Evolutionary conservation across 345 rosid genomes (phyloP).

Genomic region (Eucalyptus virginea): DNA sequence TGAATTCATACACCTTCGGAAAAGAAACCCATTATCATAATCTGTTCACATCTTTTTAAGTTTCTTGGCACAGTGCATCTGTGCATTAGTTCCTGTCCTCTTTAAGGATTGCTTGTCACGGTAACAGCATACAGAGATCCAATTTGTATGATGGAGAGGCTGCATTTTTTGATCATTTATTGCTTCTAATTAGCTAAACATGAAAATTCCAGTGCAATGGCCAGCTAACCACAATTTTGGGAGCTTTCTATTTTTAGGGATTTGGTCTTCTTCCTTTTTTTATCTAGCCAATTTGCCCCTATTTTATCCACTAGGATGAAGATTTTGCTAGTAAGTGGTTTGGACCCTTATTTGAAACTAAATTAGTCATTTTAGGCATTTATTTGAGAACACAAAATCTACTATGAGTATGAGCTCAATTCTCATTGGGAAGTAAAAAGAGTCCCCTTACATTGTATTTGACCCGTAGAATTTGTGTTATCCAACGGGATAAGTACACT

Average conservation of each 20-base stretch:
- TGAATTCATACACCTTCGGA: neutral
- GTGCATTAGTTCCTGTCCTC: neutral
- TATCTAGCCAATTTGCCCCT: neutral
- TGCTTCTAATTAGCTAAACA: neutral
- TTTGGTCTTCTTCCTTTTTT: neutral
- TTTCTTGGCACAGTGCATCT: neutral
- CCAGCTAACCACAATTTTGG: neutral
- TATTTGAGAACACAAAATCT: neutral
- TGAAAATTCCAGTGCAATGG: neutral
- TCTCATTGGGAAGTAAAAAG: neutral
- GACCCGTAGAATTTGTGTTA: fast-evolving
- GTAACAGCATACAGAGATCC: neutral
- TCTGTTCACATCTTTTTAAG: neutral
- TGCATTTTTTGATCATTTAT: neutral
- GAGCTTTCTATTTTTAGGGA: neutral
- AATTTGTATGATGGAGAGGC: neutral
- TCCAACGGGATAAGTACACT: too few relatives aligned
- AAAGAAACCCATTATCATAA: neutral
- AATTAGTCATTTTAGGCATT: neutral
- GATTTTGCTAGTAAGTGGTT: neutral
- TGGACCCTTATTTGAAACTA: neutral
- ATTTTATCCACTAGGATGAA: neutral
- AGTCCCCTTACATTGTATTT: too few relatives aligned
- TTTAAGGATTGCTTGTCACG: neutral
- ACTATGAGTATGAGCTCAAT: neutral